Base-by-base conservation (phyloP, 768 basidiomycete genomes). In the Paxillus rubicundulus region DNA sequence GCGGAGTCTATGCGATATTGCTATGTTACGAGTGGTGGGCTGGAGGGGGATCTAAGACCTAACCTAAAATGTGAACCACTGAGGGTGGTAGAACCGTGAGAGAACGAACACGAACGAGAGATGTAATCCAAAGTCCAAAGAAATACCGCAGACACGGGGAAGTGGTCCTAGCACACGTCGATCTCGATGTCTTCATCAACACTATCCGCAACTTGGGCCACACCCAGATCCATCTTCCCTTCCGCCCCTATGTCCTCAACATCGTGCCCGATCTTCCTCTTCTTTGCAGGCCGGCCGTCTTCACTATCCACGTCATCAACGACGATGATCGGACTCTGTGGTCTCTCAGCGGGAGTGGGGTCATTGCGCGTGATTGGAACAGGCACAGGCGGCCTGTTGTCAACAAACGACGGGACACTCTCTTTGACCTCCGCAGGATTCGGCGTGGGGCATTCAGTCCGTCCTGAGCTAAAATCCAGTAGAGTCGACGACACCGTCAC, bases 231-330 rank as follows among this genome's bases (percentile, higher is more conserved):
- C 28, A 36, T 34, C 32, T 45, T 52, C 46, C 27, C 30, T 21
- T 40, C 37, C 18, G 39, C 38, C 50, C 24, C 27, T 18, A 36
- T 28, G 37, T 30, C 18, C 17, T 47, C 50, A 36, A 13, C 39
- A 18, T 52, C 40, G 28, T 49, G 57, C 21, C 58, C 67, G 36
- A 76, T 55, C 49, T 67, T 66, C 61, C 86, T 76, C 57, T 79
- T 79, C 70, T 87, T 89, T 47, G 71, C 64, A 27, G 70, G 76
- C 40, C 84, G 82, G 33, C 74, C 77, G 41, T 81, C 76, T 36
- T 79, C 77, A 32, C 59, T 55, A 21, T 78, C 78, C 49, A 86
- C 85, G n/a, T 87, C 73, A 34, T 71, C 85, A 30, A 84, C 73
- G 41, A 84, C 70, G 38, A 87, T 72, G 32, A 84, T 78, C n/a